phyloP scores from a whole-genome alignment of 805 yeast species.

The Saturnispora saitoi region DNA sequence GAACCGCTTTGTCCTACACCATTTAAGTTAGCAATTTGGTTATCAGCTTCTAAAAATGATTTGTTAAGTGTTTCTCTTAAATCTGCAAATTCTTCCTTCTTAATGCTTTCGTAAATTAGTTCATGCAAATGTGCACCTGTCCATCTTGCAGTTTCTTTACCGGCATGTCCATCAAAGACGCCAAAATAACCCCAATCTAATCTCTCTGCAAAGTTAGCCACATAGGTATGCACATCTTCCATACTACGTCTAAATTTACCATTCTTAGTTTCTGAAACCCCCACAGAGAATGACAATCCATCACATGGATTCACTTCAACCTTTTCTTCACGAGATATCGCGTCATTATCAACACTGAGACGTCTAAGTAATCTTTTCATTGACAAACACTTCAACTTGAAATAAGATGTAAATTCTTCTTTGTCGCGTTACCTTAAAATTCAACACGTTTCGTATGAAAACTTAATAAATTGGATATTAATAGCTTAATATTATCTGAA shows the following conservation, averaged over 20 bases:
- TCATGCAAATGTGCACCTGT: constrained; percentile 82
- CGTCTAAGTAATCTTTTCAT: constrained; percentile 4
- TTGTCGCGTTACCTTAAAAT: neutral
- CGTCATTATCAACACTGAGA: neutral
- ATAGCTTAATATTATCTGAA: neutral
- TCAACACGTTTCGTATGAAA: no score
- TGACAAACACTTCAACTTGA: neutral
- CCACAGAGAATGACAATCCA: constrained; percentile 69
- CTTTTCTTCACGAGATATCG: neutral
- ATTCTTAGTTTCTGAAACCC: constrained; percentile 88
- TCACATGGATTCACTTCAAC: constrained; percentile 33
- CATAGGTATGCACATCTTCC: constrained; percentile 95
- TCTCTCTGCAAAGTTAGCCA: constrained; percentile 85
- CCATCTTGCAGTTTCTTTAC: constrained; percentile 87
- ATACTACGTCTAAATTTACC: constrained; percentile 71
- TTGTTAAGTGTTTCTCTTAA: constrained; percentile 58
- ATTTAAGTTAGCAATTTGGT: constrained; percentile 43
- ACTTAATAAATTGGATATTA: no score
- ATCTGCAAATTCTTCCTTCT: constrained; percentile 39
- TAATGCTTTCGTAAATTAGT: constrained; percentile 50
- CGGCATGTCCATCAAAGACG: constrained; percentile 96
- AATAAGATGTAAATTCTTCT: neutral
- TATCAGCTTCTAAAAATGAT: constrained; percentile 71
- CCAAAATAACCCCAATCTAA: constrained; percentile 94
- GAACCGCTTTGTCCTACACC: constrained; percentile 76